These are phyloP conservation scores for Carnegiea gigantea DNA, from an alignment of 179 eudicot genomes.

Conservation along the genomic window DNA sequence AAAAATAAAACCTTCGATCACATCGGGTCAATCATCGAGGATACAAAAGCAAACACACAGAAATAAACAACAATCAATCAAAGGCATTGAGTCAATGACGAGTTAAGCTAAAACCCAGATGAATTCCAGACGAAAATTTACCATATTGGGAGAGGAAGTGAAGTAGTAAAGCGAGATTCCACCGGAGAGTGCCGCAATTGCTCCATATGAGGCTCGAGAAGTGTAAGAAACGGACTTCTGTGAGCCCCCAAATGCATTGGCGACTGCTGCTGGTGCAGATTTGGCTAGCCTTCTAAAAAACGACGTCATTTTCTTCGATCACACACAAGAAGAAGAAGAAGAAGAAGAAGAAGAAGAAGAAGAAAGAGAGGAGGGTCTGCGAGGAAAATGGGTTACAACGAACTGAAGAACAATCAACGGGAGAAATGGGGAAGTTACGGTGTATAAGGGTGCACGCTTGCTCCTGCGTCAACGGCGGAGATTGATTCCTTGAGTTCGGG, in stretches of 20 bases:
- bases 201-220: slow-evolving; percentile 50
- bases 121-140: slow-evolving; percentile 27
- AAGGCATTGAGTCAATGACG: not conserved
- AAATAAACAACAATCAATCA: slow-evolving; percentile 14
- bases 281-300: slow-evolving; percentile 63
- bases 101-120: slow-evolving; percentile 19
- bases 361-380: slow-evolving; percentile 27
- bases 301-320: slow-evolving; percentile 44
- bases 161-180: slow-evolving; percentile 65
- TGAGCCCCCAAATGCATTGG: slow-evolving; percentile 35
- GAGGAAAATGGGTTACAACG: not conserved
- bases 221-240: slow-evolving; percentile 25
- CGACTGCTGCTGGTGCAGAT: slow-evolving; percentile 47
- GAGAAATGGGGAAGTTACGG: not conserved
- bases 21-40: not conserved
- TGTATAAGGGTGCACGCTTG: not conserved
- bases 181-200: slow-evolving; percentile 75
- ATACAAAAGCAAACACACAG: not conserved
- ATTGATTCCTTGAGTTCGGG: not conserved
- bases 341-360: too few relatives aligned
- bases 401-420: not conserved
- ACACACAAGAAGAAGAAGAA: not conserved
- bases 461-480: not conserved
- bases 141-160: slow-evolving; percentile 64
- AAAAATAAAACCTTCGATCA: not conserved